Evolutionary conservation across 495 filamentous ascomycete species (phyloP).

Genomic region (Stereocaulon alpinum): DNA sequence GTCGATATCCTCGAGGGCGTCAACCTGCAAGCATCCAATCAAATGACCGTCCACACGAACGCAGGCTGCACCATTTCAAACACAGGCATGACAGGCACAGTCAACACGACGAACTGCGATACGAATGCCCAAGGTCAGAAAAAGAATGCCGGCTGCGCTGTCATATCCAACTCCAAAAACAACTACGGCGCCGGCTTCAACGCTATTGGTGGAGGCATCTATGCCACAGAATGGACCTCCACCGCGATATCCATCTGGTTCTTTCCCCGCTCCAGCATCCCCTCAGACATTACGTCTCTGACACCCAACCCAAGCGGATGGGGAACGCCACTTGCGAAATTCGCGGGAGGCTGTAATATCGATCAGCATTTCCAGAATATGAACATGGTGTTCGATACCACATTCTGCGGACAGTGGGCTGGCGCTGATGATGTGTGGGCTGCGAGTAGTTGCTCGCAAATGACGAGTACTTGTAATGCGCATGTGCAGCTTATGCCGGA

Average conservation of each 20-base stretch:
- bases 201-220: conserved; percentile 60
- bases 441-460: conserved; percentile 4
- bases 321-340: conserved; percentile 55
- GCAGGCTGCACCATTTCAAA: conserved; percentile 40
- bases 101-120: conserved; percentile 19
- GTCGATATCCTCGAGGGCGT: conserved; percentile 68
- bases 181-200: conserved; percentile 66
- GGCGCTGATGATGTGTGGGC: conserved; percentile 40
- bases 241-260: conserved; percentile 63
- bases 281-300: conserved; percentile 47
- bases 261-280: conserved; percentile 56
- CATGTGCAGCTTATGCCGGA: conserved; percentile 7
- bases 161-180: neutral
- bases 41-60: conserved; percentile 58
- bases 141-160: conserved; percentile 35
- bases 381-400: conserved; percentile 70
- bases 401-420: conserved; percentile 87
- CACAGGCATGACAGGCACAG: neutral
- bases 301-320: conserved; percentile 53
- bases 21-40: conserved; percentile 44
- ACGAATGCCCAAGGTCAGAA: conserved; percentile 7
- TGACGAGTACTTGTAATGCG: conserved; percentile 13
- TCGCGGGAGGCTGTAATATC: conserved; percentile 58
- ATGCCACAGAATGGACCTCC: conserved; percentile 67
- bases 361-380: conserved; percentile 57